Evolutionary conservation across 148 eudicot species (phyloP).

Genomic region (Cornus kousa): DNA sequence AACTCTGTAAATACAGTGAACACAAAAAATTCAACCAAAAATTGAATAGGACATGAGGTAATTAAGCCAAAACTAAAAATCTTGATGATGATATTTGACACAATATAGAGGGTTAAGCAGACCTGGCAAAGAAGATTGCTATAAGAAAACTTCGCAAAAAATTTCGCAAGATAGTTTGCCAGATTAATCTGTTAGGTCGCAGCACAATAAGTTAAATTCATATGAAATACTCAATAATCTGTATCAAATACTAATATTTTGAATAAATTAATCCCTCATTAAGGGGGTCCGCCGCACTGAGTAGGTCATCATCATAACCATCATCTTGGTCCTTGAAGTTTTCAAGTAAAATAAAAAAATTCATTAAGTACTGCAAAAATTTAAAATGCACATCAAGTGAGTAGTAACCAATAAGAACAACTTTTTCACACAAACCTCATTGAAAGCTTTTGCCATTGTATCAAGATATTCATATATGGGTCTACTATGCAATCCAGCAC

Average conservation of each 20-base stretch:
- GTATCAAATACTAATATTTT: not conserved
- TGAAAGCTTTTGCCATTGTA: slow-evolving; percentile 72
- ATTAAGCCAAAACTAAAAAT: not conserved
- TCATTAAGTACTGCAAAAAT: not conserved
- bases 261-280: slow-evolving; percentile 53
- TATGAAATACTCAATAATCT: not conserved
- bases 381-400: not conserved
- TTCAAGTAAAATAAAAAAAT: not conserved
- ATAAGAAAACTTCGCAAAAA: slow-evolving; percentile 59
- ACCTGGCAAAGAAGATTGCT: slow-evolving; percentile 86
- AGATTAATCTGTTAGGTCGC: slow-evolving; percentile 66
- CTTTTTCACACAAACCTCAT: slow-evolving; percentile 45
- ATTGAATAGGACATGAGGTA: not conserved
- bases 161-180: slow-evolving; percentile 67
- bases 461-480: slow-evolving; percentile 69
- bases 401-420: not conserved
- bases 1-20: slow-evolving; percentile 48
- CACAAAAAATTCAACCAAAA: not conserved
- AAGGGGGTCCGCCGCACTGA: slow-evolving; percentile 70
- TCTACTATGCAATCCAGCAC: slow-evolving; percentile 42
- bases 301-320: slow-evolving; percentile 64
- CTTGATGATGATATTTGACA: not conserved
- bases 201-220: not conserved
- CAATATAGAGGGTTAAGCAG: not conserved
- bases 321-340: slow-evolving; percentile 57